Evolutionary conservation across 2,329 filamentous ascomycete species (phyloP).

Genomic region (Aaosphaeria pasadenensis): DNA sequence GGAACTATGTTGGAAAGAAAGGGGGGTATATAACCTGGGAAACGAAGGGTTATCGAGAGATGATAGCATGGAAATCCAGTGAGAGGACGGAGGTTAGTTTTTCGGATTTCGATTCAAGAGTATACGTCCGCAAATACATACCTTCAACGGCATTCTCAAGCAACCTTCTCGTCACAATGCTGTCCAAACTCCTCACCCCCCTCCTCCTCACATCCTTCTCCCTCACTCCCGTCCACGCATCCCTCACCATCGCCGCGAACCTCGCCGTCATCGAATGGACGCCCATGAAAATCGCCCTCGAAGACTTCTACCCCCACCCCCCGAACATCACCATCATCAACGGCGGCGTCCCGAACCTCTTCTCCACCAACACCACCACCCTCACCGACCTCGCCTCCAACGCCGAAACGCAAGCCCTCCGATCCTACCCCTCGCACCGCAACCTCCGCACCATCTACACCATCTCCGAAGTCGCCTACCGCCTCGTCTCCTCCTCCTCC

Average conservation of each 20-base stretch:
- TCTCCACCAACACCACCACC: conserved; percentile 5
- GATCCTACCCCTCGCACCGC: conserved; percentile 17
- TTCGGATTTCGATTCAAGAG: too few species aligned
- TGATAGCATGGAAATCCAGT: too few species aligned
- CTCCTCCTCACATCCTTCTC: neutral
- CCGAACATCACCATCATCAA: conserved; percentile 4
- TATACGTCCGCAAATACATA: too few species aligned
- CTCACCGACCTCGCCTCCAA: conserved; percentile 23
- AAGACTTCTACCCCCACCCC: conserved; percentile 17
- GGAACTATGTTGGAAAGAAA: too few species aligned
- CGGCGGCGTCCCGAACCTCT: conserved; percentile 20
- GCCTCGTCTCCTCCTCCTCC: conserved; percentile 18
- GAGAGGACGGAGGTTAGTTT: too few species aligned
- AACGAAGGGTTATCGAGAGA: too few species aligned
- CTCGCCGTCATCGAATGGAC: conserved; percentile 22
- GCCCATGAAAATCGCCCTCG: conserved; percentile 19
- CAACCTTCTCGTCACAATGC: too few species aligned
- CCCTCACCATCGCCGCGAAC: conserved; percentile 14
- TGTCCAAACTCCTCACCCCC: too few species aligned
- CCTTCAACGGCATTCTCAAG: too few species aligned
- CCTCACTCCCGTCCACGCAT: neutral
- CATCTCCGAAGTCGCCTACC: conserved; percentile 24
- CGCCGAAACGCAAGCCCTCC: conserved; percentile 26
- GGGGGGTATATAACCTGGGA: too few species aligned
- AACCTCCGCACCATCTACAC: conserved; percentile 27